phyloP scores from a whole-genome alignment of 164 flowering plant species.

The Sedum album region DNA sequence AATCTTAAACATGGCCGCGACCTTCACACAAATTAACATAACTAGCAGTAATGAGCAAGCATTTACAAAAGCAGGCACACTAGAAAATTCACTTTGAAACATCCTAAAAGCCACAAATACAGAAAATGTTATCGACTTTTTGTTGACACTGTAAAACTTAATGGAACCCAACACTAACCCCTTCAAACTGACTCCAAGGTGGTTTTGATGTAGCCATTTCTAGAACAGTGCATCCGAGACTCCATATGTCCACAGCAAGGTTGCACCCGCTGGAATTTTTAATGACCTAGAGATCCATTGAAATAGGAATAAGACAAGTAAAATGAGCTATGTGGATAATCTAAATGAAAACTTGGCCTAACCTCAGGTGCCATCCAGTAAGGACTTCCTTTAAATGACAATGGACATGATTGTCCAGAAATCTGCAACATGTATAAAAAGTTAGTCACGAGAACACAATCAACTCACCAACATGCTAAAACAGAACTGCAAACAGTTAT shows the following conservation, averaged over 20 bases:
- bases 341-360: background rate
- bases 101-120: background rate
- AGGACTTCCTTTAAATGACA: conserved; percentile 83
- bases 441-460: background rate
- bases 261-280: conserved; percentile 67
- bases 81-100: background rate
- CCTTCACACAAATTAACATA: conserved; percentile 15
- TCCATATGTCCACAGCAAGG: conserved; percentile 89
- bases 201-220: conserved; percentile 95
- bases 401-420: conserved; percentile 72
- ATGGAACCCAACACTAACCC: conserved; percentile 38
- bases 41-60: background rate
- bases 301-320: background rate
- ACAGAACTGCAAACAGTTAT: background rate
- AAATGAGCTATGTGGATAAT: background rate
- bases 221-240: conserved; percentile 88
- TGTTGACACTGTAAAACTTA: too few species aligned
- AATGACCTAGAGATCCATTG: conserved; percentile 40
- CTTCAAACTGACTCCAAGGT: conserved; percentile 88
- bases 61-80: background rate
- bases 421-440: conserved; percentile 38
- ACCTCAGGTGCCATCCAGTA: conserved; percentile 99
- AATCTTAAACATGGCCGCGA: too few species aligned
- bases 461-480: background rate
- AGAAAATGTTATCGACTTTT: too few species aligned